Evolutionary conservation across 2,329 filamentous ascomycete genomes (phyloP).

Genomic region (Fusarium oligoseptatum): DNA sequence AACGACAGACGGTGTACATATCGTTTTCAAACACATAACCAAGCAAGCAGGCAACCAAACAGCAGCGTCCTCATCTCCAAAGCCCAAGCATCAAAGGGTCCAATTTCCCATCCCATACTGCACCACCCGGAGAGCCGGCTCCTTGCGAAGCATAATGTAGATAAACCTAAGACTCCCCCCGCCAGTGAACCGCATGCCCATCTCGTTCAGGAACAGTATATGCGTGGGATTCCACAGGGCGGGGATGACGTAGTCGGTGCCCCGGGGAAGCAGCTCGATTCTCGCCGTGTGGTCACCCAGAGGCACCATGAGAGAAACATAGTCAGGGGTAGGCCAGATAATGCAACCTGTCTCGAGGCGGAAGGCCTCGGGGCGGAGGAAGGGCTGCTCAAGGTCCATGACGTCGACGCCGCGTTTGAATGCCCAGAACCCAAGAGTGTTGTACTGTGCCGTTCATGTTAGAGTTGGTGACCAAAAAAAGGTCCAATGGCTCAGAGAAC

Average conservation of each 20-base stretch:
- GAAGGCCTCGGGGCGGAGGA: slow-evolving; percentile 33
- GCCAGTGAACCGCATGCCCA: slow-evolving; percentile 30
- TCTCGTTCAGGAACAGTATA: slow-evolving; percentile 36
- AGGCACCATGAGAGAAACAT: slow-evolving; percentile 30
- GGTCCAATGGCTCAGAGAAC: not conserved
- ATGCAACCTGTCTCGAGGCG: slow-evolving; percentile 29
- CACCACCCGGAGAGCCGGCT: too few relatives aligned
- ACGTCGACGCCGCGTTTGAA: slow-evolving; percentile 1
- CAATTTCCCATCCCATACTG: too few relatives aligned
- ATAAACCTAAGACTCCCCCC: slow-evolving; percentile 38
- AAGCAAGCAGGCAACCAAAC: not conserved
- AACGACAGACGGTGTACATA: not conserved
- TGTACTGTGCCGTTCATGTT: not conserved
- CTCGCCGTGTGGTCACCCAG: slow-evolving; percentile 13
- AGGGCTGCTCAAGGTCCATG: slow-evolving; percentile 24
- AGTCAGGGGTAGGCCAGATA: slow-evolving; percentile 24
- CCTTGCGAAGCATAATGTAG: slow-evolving; percentile 20
- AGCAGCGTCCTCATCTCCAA: not conserved
- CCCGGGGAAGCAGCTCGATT: slow-evolving; percentile 31
- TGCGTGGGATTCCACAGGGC: slow-evolving; percentile 28
- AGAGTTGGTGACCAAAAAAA: not conserved
- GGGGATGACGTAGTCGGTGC: slow-evolving; percentile 11
- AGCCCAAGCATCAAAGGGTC: not conserved
- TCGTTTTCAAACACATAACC: not conserved
- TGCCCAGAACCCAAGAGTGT: slow-evolving; percentile 7